Evolutionary conservation across 2,329 filamentous ascomycete species (phyloP), one percentile per base, ranked within the genome.

Genomic region (Plectosphaerella sp.): DNA sequence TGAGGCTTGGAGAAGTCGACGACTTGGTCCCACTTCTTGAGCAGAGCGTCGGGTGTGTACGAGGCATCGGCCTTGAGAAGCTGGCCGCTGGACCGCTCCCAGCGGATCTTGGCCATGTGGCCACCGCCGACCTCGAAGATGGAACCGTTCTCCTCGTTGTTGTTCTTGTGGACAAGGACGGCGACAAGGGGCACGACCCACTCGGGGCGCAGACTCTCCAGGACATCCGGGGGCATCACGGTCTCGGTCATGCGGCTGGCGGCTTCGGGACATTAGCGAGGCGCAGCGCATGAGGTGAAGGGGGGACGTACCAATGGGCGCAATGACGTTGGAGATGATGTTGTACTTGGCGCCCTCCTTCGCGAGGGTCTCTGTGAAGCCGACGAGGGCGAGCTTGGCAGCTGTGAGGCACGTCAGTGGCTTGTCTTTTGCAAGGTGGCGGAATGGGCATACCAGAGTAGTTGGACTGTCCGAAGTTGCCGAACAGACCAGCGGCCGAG

Each of bases 341-440:
- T 97, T 97, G 78, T 99, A 99, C 76, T 97, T 97, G 67, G 83
- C 78, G 60, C 94, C 94, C 77, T 99, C 94, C 80, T 97, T 97
- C 55, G 94, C 94, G 57, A 99, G 81, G 4, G 94, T 97, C 80
- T 99, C 93, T 39, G 92, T 97, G 77, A 97, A 97, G 61, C 93
- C 94, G 57, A 99, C 91, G 76, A 96, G 86, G 59, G 89, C 89
- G 58, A 97, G 81, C 79, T 97, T 99, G 66, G 94, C 94, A 55
- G 94, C 92, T 78, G 25, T 12, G 16, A 22, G 41, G 15, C 22
- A 10, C 48, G 46, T 54, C 37, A 61, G 43, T 20, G 6, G 15
- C 37, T 15, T 39, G 33, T 28, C n/a, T 43, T 24, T 9, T 22
- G 28, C 9, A 12, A 22, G 22, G 18, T n/a, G 28, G 10, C 14